Base-by-base conservation (phyloP, 176 grass and related monocot genomes). In the Carex myosuroides region DNA sequence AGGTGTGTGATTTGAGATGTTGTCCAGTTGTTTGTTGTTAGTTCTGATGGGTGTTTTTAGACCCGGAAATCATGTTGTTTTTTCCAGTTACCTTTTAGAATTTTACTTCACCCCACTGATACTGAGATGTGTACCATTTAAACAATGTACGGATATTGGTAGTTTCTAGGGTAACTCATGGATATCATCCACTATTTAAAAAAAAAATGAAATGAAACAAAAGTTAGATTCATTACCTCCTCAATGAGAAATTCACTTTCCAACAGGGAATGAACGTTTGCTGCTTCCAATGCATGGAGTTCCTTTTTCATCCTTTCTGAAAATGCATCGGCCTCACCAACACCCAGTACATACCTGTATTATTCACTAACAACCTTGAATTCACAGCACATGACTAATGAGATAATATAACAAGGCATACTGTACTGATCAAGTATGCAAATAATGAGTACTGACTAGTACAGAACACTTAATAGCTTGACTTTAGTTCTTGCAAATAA, bases 311-410 rank as follows among this genome's bases (percentile, higher is more conserved):
- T 88, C 84, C 96, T 94, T 85, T 99, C 96, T 67, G 96, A 99
- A 87, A 99, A 99, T 20, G 93, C 96, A 89, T 99, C 91, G 24
- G 96, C 96, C 90, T 99, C 96, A 53, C 96, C 96, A 89, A 99
- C 91, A 75, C 96, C 96, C 89, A 99, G 93, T 67, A 99, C 96
- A 88, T 99, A 99, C 71, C 96, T 99, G 87, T 87, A 92, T 86
- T 81, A 69, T 56, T 71, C 66, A 46, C 1, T 44, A 32, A 78
- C 52, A 78, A 7, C 24, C 26, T 56, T 57, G 5, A 78, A 57
- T 57, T 78, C 26, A 57, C 8, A 33, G 24, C 35, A 57, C 73
- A 56, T 55, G 13, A 78, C 48, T 53, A 53, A 52, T 35, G 24
- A 17, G 50, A 78, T 55, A 13, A 35, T 77, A 78, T 56, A 56